These are phyloP conservation scores for Emmonsiellopsis sp. DNA, from an alignment of 2,329 filamentous ascomycete genomes.

Conservation along the genomic window DNA sequence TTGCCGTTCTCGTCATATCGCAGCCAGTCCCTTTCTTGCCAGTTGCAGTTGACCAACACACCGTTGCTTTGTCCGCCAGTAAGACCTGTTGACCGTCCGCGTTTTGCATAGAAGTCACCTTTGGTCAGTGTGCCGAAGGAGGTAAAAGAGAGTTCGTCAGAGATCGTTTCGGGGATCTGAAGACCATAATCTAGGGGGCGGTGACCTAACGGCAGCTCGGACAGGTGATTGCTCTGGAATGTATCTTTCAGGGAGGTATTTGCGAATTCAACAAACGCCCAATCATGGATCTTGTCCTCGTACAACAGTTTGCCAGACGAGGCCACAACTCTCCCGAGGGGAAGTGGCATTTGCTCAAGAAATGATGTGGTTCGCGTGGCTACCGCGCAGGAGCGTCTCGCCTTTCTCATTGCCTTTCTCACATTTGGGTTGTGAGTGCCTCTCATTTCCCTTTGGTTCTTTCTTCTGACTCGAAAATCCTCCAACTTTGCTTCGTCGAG, in stretches of 20 bases:
- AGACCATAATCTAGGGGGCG: no score
- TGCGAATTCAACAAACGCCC: constrained; percentile 8
- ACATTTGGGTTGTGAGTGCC: no score
- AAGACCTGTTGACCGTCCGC: constrained; percentile 5
- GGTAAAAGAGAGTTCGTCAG: no score
- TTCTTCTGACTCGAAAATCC: no score
- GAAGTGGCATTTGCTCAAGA: constrained; percentile 3
- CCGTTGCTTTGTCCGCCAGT: constrained; percentile 9
- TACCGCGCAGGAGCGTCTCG: no score
- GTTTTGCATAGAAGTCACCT: constrained; percentile 9
- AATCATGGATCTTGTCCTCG: constrained; percentile 1
- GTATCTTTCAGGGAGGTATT: background rate
- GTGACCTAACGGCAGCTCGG: background rate
- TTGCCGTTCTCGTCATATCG: constrained; percentile 1
- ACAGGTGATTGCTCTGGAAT: background rate
- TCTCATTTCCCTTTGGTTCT: no score
- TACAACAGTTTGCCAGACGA: constrained; percentile 1
- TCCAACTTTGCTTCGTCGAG: no score
- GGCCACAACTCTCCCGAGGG: constrained; percentile 2
- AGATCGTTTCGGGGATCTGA: no score
- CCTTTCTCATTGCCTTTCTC: no score
- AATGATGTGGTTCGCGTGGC: background rate
- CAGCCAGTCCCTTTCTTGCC: background rate
- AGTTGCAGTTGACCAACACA: constrained; percentile 5
- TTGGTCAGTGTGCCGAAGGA: constrained; percentile 1